Percentiles rank a stretch among this genome's conserved stretches.
Conservation (phyloP, 306 rosid species). For the Sesbania bispinosa region DNA sequence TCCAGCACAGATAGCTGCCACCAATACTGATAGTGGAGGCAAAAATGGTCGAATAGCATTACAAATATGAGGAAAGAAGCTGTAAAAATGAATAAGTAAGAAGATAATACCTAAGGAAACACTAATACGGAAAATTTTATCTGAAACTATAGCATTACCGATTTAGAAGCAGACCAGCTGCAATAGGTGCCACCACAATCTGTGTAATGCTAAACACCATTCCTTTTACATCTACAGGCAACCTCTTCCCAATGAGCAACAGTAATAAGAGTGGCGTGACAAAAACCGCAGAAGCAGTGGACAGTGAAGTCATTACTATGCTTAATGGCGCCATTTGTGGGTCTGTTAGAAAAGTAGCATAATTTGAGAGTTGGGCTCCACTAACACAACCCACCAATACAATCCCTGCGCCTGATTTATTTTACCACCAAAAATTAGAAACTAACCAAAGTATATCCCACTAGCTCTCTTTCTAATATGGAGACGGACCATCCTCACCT, state of each 20-base stretch:
- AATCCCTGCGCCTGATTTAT: constrained; percentile 83
- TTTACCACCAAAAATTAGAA: constrained; percentile 37
- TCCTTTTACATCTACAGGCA: constrained; percentile 95
- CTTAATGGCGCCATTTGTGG: constrained; percentile 88
- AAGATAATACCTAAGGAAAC: constrained; percentile 18
- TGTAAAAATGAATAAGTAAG: constrained; percentile 33
- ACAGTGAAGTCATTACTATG: constrained; percentile 91
- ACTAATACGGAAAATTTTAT: background rate
- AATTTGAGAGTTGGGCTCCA: constrained; percentile 94
- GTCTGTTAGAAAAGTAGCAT: constrained; percentile 88
- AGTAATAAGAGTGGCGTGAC: constrained; percentile 80
- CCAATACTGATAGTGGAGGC: constrained; percentile 82
- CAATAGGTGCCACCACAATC: constrained; percentile 86
- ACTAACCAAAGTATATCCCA: background rate
- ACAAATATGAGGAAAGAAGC: constrained; percentile 73
- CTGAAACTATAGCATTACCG: constrained; percentile 41
- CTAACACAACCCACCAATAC: constrained; percentile 91
- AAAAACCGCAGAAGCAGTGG: constrained; percentile 89
- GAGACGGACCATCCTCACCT: constrained; percentile 50
- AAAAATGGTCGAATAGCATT: constrained; percentile 69
- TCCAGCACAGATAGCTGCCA: constrained; percentile 88
- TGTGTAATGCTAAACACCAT: constrained; percentile 89
- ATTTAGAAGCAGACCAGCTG: constrained; percentile 76
- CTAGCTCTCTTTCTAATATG: constrained; percentile 6
- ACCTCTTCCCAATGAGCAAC: constrained; percentile 86